phyloP scores from a whole-genome alignment of 1,284 basidiomycete species.

The Pisolithus thermaeus region DNA sequence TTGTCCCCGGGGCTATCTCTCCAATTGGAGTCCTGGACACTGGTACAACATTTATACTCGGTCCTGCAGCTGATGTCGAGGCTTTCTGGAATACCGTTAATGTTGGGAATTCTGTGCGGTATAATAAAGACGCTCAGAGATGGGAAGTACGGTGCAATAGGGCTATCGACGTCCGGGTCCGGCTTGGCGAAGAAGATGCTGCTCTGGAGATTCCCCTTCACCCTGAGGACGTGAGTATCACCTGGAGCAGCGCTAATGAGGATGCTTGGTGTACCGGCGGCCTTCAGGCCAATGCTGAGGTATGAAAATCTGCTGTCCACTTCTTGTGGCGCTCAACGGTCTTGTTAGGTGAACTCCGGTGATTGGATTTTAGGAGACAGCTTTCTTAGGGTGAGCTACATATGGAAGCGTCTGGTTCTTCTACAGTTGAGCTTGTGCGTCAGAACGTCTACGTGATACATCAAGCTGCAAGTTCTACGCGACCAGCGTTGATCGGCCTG shows the following conservation, averaged over 20 bases:
- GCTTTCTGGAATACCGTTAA: constrained; percentile 46
- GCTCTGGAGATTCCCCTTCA: constrained; percentile 41
- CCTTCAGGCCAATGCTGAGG: constrained; percentile 49
- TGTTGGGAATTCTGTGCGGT: constrained; percentile 31
- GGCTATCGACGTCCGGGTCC: constrained; percentile 40
- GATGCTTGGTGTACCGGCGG: constrained; percentile 55
- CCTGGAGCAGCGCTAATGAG: constrained; percentile 37
- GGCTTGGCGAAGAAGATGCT: constrained; percentile 37
- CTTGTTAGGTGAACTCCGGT: constrained; percentile 45
- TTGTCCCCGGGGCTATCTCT: constrained; percentile 36
- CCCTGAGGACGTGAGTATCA: constrained; percentile 41
- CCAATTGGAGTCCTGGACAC: constrained; percentile 54
- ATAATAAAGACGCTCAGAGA: constrained; percentile 31
- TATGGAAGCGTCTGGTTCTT: background rate
- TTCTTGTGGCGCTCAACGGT: constrained; percentile 5
- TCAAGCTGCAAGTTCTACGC: constrained; percentile 35
- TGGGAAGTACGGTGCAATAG: constrained; percentile 52
- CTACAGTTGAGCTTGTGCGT: background rate
- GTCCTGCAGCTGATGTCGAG: constrained; percentile 45
- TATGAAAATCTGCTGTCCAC: constrained; percentile 16
- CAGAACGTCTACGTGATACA: constrained; percentile 54
- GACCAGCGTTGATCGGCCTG: constrained; percentile 44
- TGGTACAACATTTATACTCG: constrained; percentile 53
- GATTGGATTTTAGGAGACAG: constrained; percentile 59
- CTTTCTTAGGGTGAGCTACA: constrained; percentile 44